phyloP scores from a whole-genome alignment of 805 yeast species.

The Kuraishia ogatae region DNA sequence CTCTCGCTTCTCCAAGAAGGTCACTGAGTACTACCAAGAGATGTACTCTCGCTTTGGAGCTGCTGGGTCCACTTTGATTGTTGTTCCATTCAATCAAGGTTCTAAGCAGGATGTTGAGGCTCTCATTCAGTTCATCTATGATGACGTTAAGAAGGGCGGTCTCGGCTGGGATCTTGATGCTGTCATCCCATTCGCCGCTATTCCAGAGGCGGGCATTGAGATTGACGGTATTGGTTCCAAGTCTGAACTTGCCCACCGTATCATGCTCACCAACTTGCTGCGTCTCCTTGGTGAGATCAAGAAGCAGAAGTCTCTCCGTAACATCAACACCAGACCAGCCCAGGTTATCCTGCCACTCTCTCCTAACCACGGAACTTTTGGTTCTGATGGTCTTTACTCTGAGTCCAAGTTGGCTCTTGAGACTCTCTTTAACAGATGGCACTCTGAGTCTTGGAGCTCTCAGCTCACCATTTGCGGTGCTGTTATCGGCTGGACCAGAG shows the following conservation, averaged over 20 bases:
- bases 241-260: slow-evolving; percentile 97
- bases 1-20: slow-evolving; percentile 87
- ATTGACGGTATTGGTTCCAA: slow-evolving; percentile 86
- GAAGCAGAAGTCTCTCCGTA: slow-evolving; percentile 66
- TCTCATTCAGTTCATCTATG: slow-evolving; percentile 77
- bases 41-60: slow-evolving; percentile 92
- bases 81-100: slow-evolving; percentile 98
- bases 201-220: slow-evolving; percentile 98
- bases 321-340: slow-evolving; percentile 93
- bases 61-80: slow-evolving; percentile 82
- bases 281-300: slow-evolving; percentile 90
- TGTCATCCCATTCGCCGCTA: slow-evolving; percentile 96
- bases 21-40: slow-evolving; percentile 91
- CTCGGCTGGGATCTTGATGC: slow-evolving; percentile 97
- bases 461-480: slow-evolving; percentile 98
- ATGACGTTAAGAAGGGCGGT: slow-evolving; percentile 77
- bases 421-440: slow-evolving; percentile 97
- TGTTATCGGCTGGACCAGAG: slow-evolving; percentile 99
- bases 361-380: slow-evolving; percentile 98
- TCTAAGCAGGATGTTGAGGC: slow-evolving; percentile 89
- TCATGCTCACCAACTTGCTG: slow-evolving; percentile 92
- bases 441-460: slow-evolving; percentile 92
- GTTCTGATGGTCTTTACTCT: slow-evolving; percentile 96
- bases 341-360: slow-evolving; percentile 94
- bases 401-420: slow-evolving; percentile 95